Percentiles rank a stretch among this genome's conserved stretches.
Conservation (phyloP, 2,329 filamentous ascomycete genomes). For the Cladosporium velox region DNA sequence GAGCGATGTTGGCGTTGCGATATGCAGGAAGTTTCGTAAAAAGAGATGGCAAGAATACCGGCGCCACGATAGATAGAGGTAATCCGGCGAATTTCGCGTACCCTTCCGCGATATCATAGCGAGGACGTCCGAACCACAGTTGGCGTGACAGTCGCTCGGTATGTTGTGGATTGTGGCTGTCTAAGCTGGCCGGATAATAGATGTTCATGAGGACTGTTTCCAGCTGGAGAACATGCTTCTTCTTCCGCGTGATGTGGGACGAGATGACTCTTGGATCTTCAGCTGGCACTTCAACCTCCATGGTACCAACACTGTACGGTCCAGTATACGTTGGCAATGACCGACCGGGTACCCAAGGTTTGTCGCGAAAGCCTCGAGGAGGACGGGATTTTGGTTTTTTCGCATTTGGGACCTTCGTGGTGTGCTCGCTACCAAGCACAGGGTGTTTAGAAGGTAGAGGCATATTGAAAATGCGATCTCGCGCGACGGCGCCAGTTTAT, state of each 20-base stretch:
- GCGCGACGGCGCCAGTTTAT: too few species aligned
- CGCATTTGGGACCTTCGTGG: constrained; percentile 35
- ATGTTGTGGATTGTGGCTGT: constrained; percentile 36
- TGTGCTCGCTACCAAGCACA: constrained; percentile 16
- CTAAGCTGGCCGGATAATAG: constrained; percentile 61
- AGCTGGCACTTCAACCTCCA: constrained; percentile 58
- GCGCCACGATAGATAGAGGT: constrained; percentile 48
- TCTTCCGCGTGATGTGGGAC: constrained; percentile 53
- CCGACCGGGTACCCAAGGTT: constrained; percentile 46
- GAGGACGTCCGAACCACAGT: constrained; percentile 64
- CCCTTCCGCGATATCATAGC: constrained; percentile 58
- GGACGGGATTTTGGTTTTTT: constrained; percentile 53
- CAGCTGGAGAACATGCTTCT: constrained; percentile 52
- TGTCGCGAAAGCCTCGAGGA: constrained; percentile 51
- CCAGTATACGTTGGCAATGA: constrained; percentile 55
- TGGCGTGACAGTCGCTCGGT: constrained; percentile 52
- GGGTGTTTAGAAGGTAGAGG: constrained; percentile 15
- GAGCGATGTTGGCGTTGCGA: constrained; percentile 60
- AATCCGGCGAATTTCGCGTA: constrained; percentile 64
- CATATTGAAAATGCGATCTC: neutral
- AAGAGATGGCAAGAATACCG: constrained; percentile 59
- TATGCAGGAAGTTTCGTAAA: constrained; percentile 67
- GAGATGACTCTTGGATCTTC: constrained; percentile 48
- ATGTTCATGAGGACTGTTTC: constrained; percentile 65
- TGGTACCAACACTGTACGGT: constrained; percentile 54